Conservation (phyloP, 2,329 filamentous ascomycete species). For the Cladophialophora exuberans region DNA sequence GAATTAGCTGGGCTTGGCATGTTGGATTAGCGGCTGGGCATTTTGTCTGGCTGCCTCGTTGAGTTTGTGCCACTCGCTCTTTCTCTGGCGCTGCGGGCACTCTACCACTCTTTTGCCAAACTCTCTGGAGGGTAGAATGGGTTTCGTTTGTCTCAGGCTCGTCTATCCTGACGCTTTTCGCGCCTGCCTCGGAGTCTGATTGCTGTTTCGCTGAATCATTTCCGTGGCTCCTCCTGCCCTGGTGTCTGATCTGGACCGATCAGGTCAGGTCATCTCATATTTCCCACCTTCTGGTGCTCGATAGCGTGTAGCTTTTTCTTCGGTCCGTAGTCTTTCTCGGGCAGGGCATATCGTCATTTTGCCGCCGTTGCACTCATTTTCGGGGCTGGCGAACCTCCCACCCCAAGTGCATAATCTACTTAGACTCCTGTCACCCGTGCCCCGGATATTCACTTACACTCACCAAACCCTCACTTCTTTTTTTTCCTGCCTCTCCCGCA, state of each 20-base stretch:
- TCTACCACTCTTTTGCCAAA: too few relatives aligned
- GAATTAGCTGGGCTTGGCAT: background rate
- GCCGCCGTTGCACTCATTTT: background rate
- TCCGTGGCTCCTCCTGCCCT: background rate
- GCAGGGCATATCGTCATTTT: slow-evolving; percentile 1
- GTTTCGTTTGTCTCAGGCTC: too few relatives aligned
- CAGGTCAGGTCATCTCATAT: background rate
- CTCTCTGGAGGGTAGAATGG: too few relatives aligned
- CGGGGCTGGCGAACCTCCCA: background rate
- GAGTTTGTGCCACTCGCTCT: background rate
- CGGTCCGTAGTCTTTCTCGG: too few relatives aligned
- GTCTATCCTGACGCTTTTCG: background rate
- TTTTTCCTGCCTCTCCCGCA: slow-evolving; percentile 13
- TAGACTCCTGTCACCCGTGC: slow-evolving; percentile 6
- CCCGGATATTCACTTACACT: slow-evolving; percentile 3
- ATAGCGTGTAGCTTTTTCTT: too few relatives aligned
- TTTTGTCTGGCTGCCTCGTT: background rate
- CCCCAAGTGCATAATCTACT: background rate
- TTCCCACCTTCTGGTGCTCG: background rate
- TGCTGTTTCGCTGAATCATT: background rate
- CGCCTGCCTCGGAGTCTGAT: background rate
- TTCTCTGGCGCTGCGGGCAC: too few relatives aligned
- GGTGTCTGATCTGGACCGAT: too few relatives aligned
- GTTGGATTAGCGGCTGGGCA: background rate
- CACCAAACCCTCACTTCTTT: slow-evolving; percentile 5